Base-by-base conservation (phyloP, 345 rosid species). In the Bruguiera parviflora region DNA sequence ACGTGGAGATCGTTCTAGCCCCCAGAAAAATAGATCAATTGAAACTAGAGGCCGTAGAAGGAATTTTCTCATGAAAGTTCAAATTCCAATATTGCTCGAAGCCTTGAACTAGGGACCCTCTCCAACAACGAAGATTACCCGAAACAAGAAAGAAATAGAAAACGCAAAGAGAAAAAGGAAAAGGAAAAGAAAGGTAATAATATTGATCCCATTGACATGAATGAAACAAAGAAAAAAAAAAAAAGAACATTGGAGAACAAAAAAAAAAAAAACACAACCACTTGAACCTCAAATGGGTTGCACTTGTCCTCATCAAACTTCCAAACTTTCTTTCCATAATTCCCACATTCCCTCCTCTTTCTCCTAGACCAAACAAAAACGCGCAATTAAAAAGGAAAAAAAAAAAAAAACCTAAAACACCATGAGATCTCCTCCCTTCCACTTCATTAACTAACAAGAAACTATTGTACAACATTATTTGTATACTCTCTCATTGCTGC, bases 401-500 rank as follows among this genome's bases (percentile, higher is more conserved):
- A 57, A 67, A 18, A 55, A 35, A 6, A 21, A 56, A 35, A 63
- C 22, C 74, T 53, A 55, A 65, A 65, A 49, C 52, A 58, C 7
- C 39, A 58, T 6, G 53, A 25, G 61, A 49, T 18, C 58, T 16
- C 43, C 61, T 33, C 11, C 24, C 8, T 33, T 19, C 27, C 16
- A 8, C 28, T 27, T 49, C 74, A 56, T 18, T 20, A 29, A 65
- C 5, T 32, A n/a, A 15, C 29, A 56, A 27, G 6, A 56, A 61
- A 68, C 66, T 84, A 75, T 73, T 66, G 70, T 56, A 71, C 72
- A 63, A 1, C 59, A 55, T 55, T 71, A 65, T 73, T 73, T 63
- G 69, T 72, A 5, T 60, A 27, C 57, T 11, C n/a, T 22, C 24
- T 69, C 73, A 24, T 52, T 62, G 10, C 20, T 5, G 37, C 61